Evolutionary conservation across 192 early-diverging fungal species (phyloP).

Genomic region (Coemansia sp.): DNA sequence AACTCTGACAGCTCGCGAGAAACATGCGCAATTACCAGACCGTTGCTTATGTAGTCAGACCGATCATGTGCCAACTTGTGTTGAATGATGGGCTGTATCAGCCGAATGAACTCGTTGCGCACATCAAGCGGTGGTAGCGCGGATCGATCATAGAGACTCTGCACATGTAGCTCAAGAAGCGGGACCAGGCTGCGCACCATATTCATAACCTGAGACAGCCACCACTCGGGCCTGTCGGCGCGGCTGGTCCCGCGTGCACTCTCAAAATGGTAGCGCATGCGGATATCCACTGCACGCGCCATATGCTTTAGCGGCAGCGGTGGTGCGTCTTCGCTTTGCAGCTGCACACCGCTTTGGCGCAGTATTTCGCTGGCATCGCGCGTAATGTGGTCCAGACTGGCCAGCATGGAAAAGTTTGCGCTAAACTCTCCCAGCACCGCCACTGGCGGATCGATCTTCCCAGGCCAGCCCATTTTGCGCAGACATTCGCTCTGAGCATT

Average conservation of each 20-base stretch:
- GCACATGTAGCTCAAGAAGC: conserved; percentile 63
- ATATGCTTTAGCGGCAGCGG: conserved; percentile 56
- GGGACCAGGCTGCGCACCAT: conserved; percentile 62
- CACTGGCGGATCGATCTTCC: conserved; percentile 32
- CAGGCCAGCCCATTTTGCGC: conserved; percentile 39
- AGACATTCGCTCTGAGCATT: conserved; percentile 25
- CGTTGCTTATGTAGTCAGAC: conserved; percentile 53
- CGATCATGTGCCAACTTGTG: conserved; percentile 61
- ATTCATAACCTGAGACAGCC: conserved; percentile 60
- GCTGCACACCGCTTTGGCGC: conserved; percentile 6
- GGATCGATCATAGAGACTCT: conserved; percentile 59
- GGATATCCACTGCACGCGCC: conserved; percentile 59
- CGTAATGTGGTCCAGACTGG: conserved; percentile 26
- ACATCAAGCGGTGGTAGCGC: conserved; percentile 51
- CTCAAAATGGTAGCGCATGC: conserved; percentile 77
- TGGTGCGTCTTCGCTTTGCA: conserved; percentile 13
- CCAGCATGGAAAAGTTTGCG: conserved; percentile 31
- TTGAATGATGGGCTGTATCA: conserved; percentile 56
- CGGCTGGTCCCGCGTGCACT: conserved; percentile 67
- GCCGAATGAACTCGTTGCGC: conserved; percentile 68
- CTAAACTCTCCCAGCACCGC: conserved; percentile 25
- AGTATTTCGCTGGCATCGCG: conserved; percentile 18
- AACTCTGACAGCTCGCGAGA: conserved; percentile 65
- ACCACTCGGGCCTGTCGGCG: conserved; percentile 84
- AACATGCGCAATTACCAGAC: conserved; percentile 64